A percentile compares a stretch with the other conserved stretches of the same genome.
These are phyloP conservation scores for Thuidium tamariscinum DNA, from an alignment of 225 moss, liverwort and hornwort species.

Conservation along the genomic window DNA sequence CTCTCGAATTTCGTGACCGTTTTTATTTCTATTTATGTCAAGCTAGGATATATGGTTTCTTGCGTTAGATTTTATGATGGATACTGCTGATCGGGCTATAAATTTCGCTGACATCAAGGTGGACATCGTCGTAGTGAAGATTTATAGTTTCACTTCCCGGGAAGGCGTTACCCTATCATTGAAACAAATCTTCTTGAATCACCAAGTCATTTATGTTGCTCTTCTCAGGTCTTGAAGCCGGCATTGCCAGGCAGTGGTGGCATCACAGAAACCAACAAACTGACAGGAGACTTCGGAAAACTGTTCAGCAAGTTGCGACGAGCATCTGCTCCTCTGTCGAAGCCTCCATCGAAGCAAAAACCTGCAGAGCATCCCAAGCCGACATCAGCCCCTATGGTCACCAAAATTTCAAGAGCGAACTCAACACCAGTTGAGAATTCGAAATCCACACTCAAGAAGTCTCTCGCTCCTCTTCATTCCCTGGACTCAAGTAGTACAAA, in stretches of 20 bases:
- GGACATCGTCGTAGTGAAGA: background rate
- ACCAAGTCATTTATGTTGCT: background rate
- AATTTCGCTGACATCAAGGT: background rate
- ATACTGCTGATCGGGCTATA: background rate
- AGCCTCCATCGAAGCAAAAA: slow-evolving; percentile 21
- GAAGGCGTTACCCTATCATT: background rate
- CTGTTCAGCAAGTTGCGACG: slow-evolving; percentile 42
- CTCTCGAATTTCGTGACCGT: background rate
- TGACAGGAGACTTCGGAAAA: slow-evolving; percentile 34
- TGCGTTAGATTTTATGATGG: background rate
- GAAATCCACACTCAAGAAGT: slow-evolving; percentile 9
- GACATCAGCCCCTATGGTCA: background rate
- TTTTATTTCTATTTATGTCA: background rate
- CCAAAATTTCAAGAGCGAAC: slow-evolving; percentile 26
- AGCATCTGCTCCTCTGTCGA: slow-evolving; percentile 28
- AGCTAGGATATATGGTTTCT: background rate
- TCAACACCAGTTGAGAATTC: slow-evolving; percentile 15
- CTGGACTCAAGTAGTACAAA: slow-evolving; percentile 16
- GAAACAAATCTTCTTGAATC: background rate
- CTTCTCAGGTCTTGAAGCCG: slow-evolving; percentile 8
- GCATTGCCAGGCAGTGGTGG: background rate
- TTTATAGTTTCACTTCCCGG: background rate
- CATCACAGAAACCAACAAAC: slow-evolving; percentile 17
- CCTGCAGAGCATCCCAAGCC: background rate
- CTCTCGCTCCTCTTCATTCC: slow-evolving; percentile 22